Evolutionary conservation across 2,329 filamentous ascomycete genomes (phyloP).

Genomic region (Pezizomycotina sp.): DNA sequence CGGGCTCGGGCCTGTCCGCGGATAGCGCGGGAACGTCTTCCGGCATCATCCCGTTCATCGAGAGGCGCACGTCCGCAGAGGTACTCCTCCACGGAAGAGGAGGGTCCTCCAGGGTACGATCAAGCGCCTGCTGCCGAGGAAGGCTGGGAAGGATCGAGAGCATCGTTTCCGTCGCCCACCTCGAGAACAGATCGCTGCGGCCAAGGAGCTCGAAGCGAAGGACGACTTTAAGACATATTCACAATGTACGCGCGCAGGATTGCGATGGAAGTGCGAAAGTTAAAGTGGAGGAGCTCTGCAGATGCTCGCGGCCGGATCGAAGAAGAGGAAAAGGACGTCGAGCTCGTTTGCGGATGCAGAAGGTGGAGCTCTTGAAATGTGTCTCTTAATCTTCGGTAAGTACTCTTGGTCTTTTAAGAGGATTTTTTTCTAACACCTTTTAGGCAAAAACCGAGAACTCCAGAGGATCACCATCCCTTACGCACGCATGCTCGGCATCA

Average conservation of each 20-base stretch:
- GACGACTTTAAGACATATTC: constrained; percentile 93
- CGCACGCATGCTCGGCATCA: constrained; percentile 58
- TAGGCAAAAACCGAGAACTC: constrained; percentile 87
- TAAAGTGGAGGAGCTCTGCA: constrained; percentile 86
- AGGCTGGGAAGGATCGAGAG: constrained; percentile 84
- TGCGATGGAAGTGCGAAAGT: constrained; percentile 66
- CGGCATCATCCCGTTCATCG: constrained; percentile 81
- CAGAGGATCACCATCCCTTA: constrained; percentile 93
- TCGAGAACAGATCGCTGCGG: constrained; percentile 91
- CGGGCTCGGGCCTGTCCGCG: constrained; percentile 47
- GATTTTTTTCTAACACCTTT: constrained; percentile 1
- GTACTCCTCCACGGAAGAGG: constrained; percentile 80
- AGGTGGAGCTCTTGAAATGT: constrained; percentile 71
- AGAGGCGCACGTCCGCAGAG: constrained; percentile 87
- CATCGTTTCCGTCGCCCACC: constrained; percentile 76
- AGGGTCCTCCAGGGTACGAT: too few species aligned
- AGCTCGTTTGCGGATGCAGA: constrained; percentile 70
- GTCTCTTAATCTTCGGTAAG: constrained; percentile 82
- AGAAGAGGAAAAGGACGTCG: constrained; percentile 34
- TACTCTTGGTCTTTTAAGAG: constrained; percentile 21
- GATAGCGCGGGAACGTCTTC: constrained; percentile 52
- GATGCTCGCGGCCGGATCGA: constrained; percentile 58
- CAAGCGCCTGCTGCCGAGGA: too few species aligned
- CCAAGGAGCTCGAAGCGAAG: constrained; percentile 63
- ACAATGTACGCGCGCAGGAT: constrained; percentile 96